phyloP scores from a whole-genome alignment of 169 alveolate species.

The Plasmodium fragile region DNA sequence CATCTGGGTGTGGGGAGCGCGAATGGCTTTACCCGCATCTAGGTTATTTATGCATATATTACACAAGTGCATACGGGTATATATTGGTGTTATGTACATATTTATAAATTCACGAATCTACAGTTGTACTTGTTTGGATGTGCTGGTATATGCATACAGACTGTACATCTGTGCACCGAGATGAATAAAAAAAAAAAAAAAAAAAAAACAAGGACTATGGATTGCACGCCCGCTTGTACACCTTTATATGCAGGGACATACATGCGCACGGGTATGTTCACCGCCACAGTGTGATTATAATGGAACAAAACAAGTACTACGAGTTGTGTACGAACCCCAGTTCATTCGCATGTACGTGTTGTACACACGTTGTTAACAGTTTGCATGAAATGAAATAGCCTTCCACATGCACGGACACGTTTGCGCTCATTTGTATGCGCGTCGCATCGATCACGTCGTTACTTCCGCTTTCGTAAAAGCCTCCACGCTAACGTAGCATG shows the following conservation, averaged over 20 bases:
- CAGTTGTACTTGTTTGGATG: neutral
- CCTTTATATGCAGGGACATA: neutral
- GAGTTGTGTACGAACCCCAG: neutral
- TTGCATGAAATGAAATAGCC: neutral
- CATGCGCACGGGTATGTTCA: neutral
- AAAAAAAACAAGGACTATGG: neutral
- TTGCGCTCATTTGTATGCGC: neutral
- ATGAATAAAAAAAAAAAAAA: neutral
- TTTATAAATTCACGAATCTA: neutral
- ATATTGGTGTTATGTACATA: neutral
- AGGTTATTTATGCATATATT: neutral
- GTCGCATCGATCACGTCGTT: neutral
- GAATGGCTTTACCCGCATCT: neutral
- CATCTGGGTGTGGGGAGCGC: neutral
- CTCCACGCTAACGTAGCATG: neutral
- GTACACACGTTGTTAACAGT: neutral
- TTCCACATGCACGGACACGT: neutral
- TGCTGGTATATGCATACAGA: neutral
- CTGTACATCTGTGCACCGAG: neutral
- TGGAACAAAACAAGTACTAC: neutral
- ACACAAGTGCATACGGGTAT: neutral
- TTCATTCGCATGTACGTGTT: neutral
- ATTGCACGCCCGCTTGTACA: neutral
- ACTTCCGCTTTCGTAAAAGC: neutral
- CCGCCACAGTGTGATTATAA: neutral